These are phyloP conservation scores for Prunus campanulata DNA, from an alignment of 306 rosid genomes.

Conservation along the genomic window DNA sequence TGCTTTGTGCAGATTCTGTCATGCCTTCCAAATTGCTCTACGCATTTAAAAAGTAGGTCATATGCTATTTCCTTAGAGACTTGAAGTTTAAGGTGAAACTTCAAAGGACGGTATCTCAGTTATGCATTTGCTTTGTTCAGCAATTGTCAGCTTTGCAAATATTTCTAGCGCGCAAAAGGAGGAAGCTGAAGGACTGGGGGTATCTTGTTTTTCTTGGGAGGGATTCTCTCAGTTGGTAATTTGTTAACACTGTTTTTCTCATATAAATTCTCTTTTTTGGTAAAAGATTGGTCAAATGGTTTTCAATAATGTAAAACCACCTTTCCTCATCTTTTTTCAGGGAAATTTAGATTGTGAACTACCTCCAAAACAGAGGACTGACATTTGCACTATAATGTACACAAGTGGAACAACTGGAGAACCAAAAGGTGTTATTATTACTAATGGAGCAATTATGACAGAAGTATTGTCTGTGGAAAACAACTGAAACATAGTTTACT, in stretches of 20 bases:
- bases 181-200: conserved; percentile 77
- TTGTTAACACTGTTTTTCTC: conserved; percentile 12
- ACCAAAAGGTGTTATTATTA: conserved; percentile 88
- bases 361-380: conserved; percentile 55
- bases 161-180: conserved; percentile 65
- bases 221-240: conserved; percentile 75
- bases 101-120: conserved; percentile 15
- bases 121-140: conserved; percentile 38
- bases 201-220: conserved; percentile 79
- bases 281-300: background rate
- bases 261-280: background rate
- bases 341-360: conserved; percentile 56
- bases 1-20: conserved; percentile 71
- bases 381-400: conserved; percentile 80
- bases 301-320: background rate
- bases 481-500: background rate
- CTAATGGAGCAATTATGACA: conserved; percentile 66
- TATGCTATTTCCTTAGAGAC: conserved; percentile 14
- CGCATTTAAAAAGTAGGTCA: conserved; percentile 67
- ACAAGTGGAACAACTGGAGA: conserved; percentile 98
- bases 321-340: conserved; percentile 30
- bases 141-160: conserved; percentile 74
- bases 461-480: conserved; percentile 71
- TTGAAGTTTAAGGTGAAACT: conserved; percentile 4
- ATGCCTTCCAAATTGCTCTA: conserved; percentile 64